Evolutionary conservation across 345 rosid genomes (phyloP).

Genomic region (Syzygium aromaticum): DNA sequence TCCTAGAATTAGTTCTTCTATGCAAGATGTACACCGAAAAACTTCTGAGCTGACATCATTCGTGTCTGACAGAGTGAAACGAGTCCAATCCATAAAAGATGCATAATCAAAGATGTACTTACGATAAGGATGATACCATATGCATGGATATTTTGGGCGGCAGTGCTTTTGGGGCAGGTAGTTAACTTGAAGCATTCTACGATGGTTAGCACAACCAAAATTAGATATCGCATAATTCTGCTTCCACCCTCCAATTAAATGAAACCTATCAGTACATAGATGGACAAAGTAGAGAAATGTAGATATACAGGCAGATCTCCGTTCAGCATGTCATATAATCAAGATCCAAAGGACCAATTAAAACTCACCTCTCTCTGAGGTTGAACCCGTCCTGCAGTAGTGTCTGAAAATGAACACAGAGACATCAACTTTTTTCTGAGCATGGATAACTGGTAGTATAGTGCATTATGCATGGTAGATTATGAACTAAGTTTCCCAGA

Average conservation of each 20-base stretch:
- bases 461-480: neutral
- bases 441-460: neutral
- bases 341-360: neutral
- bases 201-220: constrained; percentile 3
- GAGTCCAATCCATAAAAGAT: neutral
- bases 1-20: neutral
- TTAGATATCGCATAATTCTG: neutral
- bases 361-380: constrained; percentile 49
- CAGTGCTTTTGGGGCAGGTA: constrained; percentile 53
- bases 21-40: neutral
- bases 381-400: constrained; percentile 73
- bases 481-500: neutral
- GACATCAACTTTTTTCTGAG: neutral
- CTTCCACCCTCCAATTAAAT: neutral
- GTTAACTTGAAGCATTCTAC: constrained; percentile 80
- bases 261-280: neutral
- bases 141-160: constrained; percentile 64
- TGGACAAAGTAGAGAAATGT: neutral
- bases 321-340: neutral
- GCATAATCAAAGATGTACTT: constrained; percentile 19
- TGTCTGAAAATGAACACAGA: constrained; percentile 42
- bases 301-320: neutral
- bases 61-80: neutral
- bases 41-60: neutral
- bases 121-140: constrained; percentile 83